phyloP scores from a whole-genome alignment of 169 alveolate species.

The Perkinsus olseni region DNA sequence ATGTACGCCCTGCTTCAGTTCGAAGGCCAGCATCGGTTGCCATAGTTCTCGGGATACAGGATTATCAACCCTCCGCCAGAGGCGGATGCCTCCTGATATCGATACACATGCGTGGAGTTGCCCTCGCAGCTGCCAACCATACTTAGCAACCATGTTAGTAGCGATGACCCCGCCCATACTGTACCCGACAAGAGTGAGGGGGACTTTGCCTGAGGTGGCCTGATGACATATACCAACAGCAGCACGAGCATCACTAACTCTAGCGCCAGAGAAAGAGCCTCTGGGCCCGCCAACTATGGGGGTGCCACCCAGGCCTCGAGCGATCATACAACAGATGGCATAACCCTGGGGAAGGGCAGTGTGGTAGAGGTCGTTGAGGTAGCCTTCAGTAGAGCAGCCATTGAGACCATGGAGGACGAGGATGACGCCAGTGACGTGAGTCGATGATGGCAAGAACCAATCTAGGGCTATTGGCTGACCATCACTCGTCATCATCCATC shows the following conservation, averaged over 20 bases:
- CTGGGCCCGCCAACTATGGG: background rate
- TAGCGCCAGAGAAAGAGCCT: background rate
- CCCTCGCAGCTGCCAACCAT: background rate
- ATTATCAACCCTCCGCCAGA: background rate
- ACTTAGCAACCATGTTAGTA: background rate
- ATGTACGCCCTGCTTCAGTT: background rate
- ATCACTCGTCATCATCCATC: background rate
- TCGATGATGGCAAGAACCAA: background rate
- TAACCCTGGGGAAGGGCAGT: background rate
- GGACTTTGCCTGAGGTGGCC: background rate
- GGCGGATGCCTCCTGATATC: background rate
- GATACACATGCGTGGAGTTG: background rate
- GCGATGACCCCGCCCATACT: background rate
- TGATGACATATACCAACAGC: background rate
- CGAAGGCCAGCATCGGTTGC: background rate
- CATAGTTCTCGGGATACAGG: background rate
- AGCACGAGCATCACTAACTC: background rate
- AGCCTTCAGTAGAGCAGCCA: background rate
- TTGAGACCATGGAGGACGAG: background rate
- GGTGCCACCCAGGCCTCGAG: background rate
- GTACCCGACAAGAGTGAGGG: background rate
- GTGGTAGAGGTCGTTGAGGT: background rate
- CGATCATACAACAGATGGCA: background rate
- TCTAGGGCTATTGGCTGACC: background rate
- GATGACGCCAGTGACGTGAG: background rate